phyloP scores from a whole-genome alignment of 2,329 filamentous ascomycete species.

The Apiospora marii region DNA sequence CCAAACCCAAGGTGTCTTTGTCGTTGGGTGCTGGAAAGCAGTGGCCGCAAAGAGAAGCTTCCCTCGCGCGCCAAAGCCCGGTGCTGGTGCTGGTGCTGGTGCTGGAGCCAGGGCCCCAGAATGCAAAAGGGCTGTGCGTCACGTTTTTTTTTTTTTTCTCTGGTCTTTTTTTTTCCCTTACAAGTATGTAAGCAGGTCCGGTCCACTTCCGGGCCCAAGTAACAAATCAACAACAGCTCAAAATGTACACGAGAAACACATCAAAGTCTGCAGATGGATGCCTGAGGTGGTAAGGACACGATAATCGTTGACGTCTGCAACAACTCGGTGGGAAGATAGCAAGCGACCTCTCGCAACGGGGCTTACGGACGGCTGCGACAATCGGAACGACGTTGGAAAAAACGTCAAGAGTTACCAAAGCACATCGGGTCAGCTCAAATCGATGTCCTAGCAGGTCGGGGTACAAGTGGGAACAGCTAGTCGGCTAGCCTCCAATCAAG shows the following conservation, averaged over 20 bases:
- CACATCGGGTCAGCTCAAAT: constrained; percentile 5
- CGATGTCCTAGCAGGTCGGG: constrained; percentile 12
- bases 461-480: constrained; percentile 10
- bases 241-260: neutral
- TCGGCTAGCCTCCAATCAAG: neutral
- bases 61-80: constrained; percentile 10
- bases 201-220: constrained; percentile 33
- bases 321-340: neutral
- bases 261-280: neutral
- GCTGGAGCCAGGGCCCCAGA: constrained; percentile 1
- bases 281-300: neutral
- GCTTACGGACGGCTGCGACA: neutral
- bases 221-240: constrained; percentile 21
- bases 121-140: constrained; percentile 23
- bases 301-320: neutral
- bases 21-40: constrained; percentile 12
- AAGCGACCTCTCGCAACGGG: neutral
- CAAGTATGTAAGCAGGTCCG: constrained; percentile 32
- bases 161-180: neutral
- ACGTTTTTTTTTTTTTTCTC: constrained; percentile 12
- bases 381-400: neutral
- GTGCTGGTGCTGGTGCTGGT: constrained; percentile 1
- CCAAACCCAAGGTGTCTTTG: constrained; percentile 12
- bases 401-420: neutral
- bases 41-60: constrained; percentile 18